Base-by-base conservation (phyloP, 1,284 basidiomycete genomes). In the Ustanciosporium gigantosporum region DNA sequence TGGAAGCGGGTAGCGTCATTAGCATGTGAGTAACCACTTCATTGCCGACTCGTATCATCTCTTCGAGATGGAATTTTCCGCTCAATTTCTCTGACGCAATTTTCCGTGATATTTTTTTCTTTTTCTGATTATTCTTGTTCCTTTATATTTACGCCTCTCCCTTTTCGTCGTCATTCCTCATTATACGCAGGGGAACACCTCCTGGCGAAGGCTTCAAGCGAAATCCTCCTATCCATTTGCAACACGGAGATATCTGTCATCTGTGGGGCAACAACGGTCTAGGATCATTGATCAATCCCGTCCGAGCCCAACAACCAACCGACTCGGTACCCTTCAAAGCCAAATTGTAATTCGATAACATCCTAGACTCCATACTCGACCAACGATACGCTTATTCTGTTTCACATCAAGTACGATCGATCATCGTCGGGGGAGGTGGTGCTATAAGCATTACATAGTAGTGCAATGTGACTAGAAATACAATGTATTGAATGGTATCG, bases 1-100 rank as follows among this genome's bases (percentile, higher is more conserved):
- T 95, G 20, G 84, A 86, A 55, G 84, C 88, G 0, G 91, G 91
- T 1, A 86, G 87, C 0, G 80, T 92, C 56, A 88, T 92, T 68
- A 82, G 90, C 68, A 91, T 89, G 37, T 87, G 87, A 41, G 39
- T 39, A 9, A 4, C 11, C 21, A n/a, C 17, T 14, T 5, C 35
- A 15, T 9, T 22, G 4, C 6, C 35, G 8, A 17, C 17, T 36
- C 5, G n/a, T n/a, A n/a, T n/a, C n/a, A n/a, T n/a, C 27, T 31
- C n/a, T n/a, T 13, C 13, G n/a, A 31, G n/a, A n/a, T n/a, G 8
- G 19, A 17, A 3, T 88, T 87, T 1, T 87, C 87, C 6, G 32
- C 48, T 11, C 27, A 29, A 29, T 29, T 29, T 29, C n/a, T 29
- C 11, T 9, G 27, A 9, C 9, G 11, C n/a, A n/a, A 29, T 29